Conservation (phyloP, 257 asterid genomes). For the Gardenia jasminoides region DNA sequence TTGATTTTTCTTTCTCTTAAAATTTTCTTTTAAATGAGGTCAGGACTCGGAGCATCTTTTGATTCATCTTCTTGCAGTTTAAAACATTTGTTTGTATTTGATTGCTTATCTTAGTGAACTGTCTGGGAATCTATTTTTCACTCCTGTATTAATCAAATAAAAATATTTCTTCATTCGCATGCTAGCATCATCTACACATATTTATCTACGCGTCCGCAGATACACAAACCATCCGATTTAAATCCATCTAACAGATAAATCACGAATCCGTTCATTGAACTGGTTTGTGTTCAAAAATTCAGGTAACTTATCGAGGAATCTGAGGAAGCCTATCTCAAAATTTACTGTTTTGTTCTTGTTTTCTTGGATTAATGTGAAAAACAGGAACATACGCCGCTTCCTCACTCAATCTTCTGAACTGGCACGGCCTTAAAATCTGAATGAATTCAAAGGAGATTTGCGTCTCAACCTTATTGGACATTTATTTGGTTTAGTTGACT, state of each 20-base stretch:
- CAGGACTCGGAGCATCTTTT: too few species aligned
- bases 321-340: neutral
- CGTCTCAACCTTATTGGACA: neutral
- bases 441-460: neutral
- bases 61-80: too few species aligned
- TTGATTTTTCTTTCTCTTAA: too few species aligned
- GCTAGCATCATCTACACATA: neutral
- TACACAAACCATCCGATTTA: neutral
- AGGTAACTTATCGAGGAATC: neutral
- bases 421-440: neutral
- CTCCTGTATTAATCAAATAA: too few species aligned
- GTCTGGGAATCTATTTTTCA: too few species aligned
- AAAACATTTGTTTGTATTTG: too few species aligned
- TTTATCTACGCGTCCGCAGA: too few species aligned
- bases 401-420: neutral
- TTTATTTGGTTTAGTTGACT: neutral
- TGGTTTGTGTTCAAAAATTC: neutral
- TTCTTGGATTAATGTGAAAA: neutral
- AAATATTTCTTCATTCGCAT: neutral
- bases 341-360: neutral
- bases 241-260: neutral
- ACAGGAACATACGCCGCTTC: neutral
- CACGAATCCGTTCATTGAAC: neutral
- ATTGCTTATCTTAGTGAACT: too few species aligned
- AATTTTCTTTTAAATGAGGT: too few species aligned